Evolutionary conservation across 805 yeast species (phyloP), one percentile per base, ranked within the genome.

Genomic region (Candida endomychidarum): DNA sequence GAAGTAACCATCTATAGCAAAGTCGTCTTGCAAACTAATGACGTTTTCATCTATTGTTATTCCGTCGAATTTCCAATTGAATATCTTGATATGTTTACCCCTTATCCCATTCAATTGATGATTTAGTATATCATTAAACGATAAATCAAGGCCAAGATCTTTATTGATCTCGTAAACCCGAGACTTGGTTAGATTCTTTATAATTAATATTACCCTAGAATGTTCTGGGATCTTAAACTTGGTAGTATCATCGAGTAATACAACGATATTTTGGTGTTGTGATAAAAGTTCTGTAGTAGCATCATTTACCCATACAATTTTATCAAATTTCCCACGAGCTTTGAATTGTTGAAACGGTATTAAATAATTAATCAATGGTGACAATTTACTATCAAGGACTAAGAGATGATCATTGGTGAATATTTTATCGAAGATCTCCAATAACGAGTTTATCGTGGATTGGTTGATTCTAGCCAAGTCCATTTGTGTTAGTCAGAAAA

Each of bases 331-430:
- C 3, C 74, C 81, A 26, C 60, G 65, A 26, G 66, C 65, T 49
- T 77, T 77, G 21, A 83, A 64, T 6, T 58, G 54, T 40, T 76
- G 70, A 55, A 81, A 81, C 8, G 83, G 77, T 9, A 80, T 72
- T 24, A 81, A 60, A 25, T 64, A 64, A 52, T 83, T 78, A 41
- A 83, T 58, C 9, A 74, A 52, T 0, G 74, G 61, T 2, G 83
- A 67, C 26, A 81, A 52, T 3, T 58, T 51, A 22, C 64, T 63
- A 43, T 81, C 83, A 23, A 80, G 56, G 11, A 72, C 49, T 39
- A 74, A 46, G 29, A 63, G 51, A 45, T 59, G 61, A 39, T 55
- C 53, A 10, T 48, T 37, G 8, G 66, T 52, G 37, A 49, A 50
- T 11, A 65, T 55, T 18, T 49, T 49, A 14, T 41, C 48, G 32